Conservation (phyloP, 2,329 filamentous ascomycete genomes). For the Peltaster fructicola region DNA sequence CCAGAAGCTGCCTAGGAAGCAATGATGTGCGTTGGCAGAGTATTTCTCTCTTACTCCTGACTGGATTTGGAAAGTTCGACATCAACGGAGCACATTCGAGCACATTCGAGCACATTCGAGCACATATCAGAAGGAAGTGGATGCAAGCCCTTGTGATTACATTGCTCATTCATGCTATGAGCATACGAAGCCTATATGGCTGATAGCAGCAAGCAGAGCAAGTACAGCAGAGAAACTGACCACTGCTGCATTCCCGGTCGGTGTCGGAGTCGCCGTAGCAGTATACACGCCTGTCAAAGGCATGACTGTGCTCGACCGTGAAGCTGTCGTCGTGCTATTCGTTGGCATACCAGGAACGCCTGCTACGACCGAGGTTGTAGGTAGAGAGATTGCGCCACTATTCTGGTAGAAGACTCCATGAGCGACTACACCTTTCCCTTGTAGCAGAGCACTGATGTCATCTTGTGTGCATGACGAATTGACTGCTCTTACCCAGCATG, state of each 20-base stretch:
- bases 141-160: no score
- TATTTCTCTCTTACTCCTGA: no score
- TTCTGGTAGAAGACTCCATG: slow-evolving; percentile 39
- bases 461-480: slow-evolving; percentile 35
- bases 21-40: no score
- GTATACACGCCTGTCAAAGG: slow-evolving; percentile 21
- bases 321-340: slow-evolving; percentile 1
- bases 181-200: no score
- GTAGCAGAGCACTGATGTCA: slow-evolving; percentile 30
- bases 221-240: no score
- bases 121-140: no score
- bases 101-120: no score
- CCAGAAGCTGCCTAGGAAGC: no score
- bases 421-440: slow-evolving; percentile 37
- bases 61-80: no score
- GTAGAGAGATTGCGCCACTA: slow-evolving; percentile 20
- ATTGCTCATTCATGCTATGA: no score
- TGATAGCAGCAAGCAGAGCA: no score
- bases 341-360: slow-evolving; percentile 16
- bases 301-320: slow-evolving; percentile 4
- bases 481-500: slow-evolving; percentile 43
- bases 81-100: no score
- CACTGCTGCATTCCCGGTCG: slow-evolving; percentile 6
- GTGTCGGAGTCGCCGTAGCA: slow-evolving; percentile 20
- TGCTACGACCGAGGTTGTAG: slow-evolving; percentile 15